Conservation (phyloP, 2,329 filamentous ascomycete genomes). For the Diaporthe sp. region DNA sequence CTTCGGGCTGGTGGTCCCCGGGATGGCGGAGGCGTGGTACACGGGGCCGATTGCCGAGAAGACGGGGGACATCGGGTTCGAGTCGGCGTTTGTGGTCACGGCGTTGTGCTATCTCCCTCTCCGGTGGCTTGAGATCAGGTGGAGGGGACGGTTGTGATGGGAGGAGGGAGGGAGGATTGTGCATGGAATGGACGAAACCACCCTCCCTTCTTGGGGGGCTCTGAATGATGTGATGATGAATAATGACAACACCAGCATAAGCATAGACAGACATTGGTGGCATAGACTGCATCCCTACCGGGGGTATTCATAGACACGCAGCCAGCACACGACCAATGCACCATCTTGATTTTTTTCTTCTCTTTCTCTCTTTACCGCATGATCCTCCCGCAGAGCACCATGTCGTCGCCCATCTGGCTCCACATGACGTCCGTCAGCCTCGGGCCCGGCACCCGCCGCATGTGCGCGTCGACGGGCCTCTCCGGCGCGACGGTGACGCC, state of each 20-base stretch:
- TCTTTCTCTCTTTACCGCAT: slow-evolving; percentile 16
- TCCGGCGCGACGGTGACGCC: slow-evolving; percentile 84
- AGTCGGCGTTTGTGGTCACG: slow-evolving; percentile 70
- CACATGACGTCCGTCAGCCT: slow-evolving; percentile 78
- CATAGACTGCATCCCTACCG: not conserved
- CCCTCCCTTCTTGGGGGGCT: not conserved
- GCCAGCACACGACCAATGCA: not conserved
- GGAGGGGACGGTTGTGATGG: slow-evolving; percentile 39
- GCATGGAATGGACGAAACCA: not conserved
- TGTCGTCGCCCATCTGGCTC: slow-evolving; percentile 85
- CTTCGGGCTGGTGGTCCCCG: slow-evolving; percentile 68
- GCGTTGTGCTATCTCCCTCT: slow-evolving; percentile 62
- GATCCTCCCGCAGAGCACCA: slow-evolving; percentile 80
- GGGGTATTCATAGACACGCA: slow-evolving; percentile 20
- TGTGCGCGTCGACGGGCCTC: slow-evolving; percentile 61
- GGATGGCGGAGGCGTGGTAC: slow-evolving; percentile 73
- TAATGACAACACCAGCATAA: not conserved
- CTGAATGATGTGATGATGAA: slow-evolving; percentile 6
- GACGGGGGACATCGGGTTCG: slow-evolving; percentile 76
- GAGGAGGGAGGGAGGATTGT: not conserved
- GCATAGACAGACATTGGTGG: not conserved
- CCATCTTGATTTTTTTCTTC: too few relatives aligned
- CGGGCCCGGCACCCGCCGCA: slow-evolving; percentile 57
- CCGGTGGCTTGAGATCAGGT: slow-evolving; percentile 59
- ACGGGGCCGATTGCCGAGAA: slow-evolving; percentile 70